Evolutionary conservation across 1,284 basidiomycete species (phyloP).

Genomic region (Trichosporon coremiiforme): DNA sequence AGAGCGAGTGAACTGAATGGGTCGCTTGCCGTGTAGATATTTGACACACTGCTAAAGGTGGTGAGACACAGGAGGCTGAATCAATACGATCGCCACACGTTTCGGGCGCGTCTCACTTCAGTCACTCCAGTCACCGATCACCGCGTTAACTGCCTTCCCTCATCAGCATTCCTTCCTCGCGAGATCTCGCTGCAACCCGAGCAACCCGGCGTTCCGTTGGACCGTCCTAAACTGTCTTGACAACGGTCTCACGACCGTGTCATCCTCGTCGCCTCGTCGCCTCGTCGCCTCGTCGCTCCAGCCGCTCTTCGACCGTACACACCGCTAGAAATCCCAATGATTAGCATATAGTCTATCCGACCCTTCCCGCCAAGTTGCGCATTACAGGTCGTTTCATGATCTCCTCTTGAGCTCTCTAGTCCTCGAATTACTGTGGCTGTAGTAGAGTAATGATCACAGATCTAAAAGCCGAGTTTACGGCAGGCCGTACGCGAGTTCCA

Average conservation of each 20-base stretch:
- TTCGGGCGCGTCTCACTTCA: no score
- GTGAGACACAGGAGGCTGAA: neutral
- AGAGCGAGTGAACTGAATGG: no score
- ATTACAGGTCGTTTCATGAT: neutral
- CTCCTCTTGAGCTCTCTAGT: neutral
- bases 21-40: no score
- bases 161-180: neutral
- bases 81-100: neutral
- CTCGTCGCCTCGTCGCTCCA: no score
- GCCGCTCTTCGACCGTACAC: neutral
- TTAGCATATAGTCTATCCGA: conserved; percentile 3
- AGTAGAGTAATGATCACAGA: neutral
- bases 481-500: conserved; percentile 16
- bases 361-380: neutral
- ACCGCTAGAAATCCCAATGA: neutral
- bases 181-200: neutral
- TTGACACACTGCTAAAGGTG: no score
- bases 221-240: neutral
- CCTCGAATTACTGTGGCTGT: neutral
- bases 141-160: neutral
- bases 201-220: no score
- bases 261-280: no score
- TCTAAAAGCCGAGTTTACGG: neutral
- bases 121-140: no score
- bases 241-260: no score